Conservation (phyloP, 768 basidiomycete species). For the Mycena latifolia region DNA sequence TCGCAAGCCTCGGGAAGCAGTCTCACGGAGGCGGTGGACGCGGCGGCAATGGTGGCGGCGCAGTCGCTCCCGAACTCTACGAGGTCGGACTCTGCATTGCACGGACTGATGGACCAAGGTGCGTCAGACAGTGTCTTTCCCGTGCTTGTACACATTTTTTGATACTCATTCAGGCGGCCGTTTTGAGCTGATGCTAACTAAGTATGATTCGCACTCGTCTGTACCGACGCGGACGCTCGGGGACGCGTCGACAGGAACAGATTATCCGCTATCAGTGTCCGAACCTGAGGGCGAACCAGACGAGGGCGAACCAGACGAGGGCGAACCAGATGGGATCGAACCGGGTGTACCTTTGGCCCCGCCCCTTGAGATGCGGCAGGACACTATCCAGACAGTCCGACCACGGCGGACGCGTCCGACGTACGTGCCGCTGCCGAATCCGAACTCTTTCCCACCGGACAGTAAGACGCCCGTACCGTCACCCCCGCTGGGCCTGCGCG, state of each 20-base stretch:
- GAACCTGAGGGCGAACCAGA: background rate
- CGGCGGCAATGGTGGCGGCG: slow-evolving; percentile 31
- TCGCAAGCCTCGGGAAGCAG: slow-evolving; percentile 26
- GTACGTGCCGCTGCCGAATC: slow-evolving; percentile 31
- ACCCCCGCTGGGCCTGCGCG: slow-evolving; percentile 47
- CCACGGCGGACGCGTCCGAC: slow-evolving; percentile 33
- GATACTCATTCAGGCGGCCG: slow-evolving; percentile 52
- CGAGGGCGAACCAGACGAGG: too few species aligned
- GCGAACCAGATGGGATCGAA: background rate
- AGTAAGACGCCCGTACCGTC: slow-evolving; percentile 12
- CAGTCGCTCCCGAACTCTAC: slow-evolving; percentile 27
- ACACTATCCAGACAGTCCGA: slow-evolving; percentile 12
- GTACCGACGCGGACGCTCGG: slow-evolving; percentile 58
- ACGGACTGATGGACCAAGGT: slow-evolving; percentile 69
- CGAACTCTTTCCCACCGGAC: slow-evolving; percentile 22
- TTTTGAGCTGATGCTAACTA: slow-evolving; percentile 60
- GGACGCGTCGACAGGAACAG: slow-evolving; percentile 55
- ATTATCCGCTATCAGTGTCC: slow-evolving; percentile 36
- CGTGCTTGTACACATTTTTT: too few species aligned
- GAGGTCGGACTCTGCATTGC: slow-evolving; percentile 53
- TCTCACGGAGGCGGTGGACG: slow-evolving; percentile 36
- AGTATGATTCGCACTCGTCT: slow-evolving; percentile 47
- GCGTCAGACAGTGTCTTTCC: slow-evolving; percentile 5
- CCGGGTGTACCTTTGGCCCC: background rate
- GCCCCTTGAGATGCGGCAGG: background rate